Evolutionary conservation across 768 basidiomycete genomes (phyloP), one percentile per base, ranked within the genome.

Genomic region (Leccinum longicurvipes): DNA sequence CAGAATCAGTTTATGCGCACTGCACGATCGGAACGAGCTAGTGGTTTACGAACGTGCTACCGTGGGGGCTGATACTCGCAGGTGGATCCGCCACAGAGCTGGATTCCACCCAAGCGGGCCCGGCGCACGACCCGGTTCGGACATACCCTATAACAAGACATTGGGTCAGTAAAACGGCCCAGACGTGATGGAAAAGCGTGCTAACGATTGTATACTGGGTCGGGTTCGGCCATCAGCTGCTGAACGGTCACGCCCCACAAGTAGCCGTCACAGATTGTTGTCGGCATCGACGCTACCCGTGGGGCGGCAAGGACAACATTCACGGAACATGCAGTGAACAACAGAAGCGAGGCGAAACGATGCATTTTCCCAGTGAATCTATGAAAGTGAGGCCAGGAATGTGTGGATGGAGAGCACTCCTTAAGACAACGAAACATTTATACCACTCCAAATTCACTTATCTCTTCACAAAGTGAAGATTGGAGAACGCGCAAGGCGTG

Each of bases 61-160:
- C 59, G 48, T 53, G 50, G 2, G 53, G 56, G 1, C 7, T 23
- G 52, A 63, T 60, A 17, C 44, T 53, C 17, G 31, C 11, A 15
- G 62, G 65, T 15, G 66, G 64, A 36, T n/a, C 23, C n/a, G 64
- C n/a, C 19, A 41, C 7, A 9, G 51, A 47, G 54, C 64, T 66
- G 2, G 63, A 62, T 32, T 53, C 24, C 36, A 60, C 63, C 60
- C 60, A 57, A 27, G 59, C 64, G 4, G 55, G 55, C 5, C 62
- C 60, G 3, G n/a, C n/a, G n/a, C 65, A 66, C 1, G 17, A 14
- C 4, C 51, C 50, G 1, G 31, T 53, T 6, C n/a, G 17, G 11
- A 62, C 54, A 23, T 58, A 62, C 50, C 60, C 64, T 67, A n/a
- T n/a, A 27, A 12, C 17, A 4, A 14, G 17, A 11, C 6, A 17